Conservation (phyloP, 2,329 filamentous ascomycete species). For the Paracoccidioides lutzii region DNA sequence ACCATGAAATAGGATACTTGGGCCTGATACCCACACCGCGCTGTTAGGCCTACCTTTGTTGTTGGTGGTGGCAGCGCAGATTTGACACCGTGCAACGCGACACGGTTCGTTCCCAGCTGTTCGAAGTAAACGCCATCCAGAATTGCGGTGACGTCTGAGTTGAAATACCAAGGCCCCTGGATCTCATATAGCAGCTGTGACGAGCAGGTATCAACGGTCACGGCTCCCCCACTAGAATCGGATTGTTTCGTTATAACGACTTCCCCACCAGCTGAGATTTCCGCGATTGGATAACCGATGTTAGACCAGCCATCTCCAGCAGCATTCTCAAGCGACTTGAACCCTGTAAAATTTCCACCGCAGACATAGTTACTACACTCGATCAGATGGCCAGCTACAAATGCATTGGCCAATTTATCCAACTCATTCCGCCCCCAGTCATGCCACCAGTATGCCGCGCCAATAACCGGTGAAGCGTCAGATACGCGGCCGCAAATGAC, state of each 20-base stretch:
- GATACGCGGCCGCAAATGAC: constrained; percentile 34
- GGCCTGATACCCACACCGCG: constrained; percentile 35
- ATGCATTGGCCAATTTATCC: constrained; percentile 28
- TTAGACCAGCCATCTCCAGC: constrained; percentile 29
- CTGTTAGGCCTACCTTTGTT: constrained; percentile 39
- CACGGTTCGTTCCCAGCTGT: constrained; percentile 37
- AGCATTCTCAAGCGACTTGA: constrained; percentile 23
- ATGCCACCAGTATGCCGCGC: constrained; percentile 32
- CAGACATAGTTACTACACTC: constrained; percentile 33
- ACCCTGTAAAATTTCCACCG: constrained; percentile 34
- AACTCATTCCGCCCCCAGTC: constrained; percentile 27
- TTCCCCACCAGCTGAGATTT: constrained; percentile 29
- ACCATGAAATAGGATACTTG: constrained; percentile 34
- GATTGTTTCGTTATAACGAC: constrained; percentile 35
- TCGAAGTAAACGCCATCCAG: constrained; percentile 41
- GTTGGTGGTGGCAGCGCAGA: constrained; percentile 35
- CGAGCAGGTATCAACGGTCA: constrained; percentile 39
- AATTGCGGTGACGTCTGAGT: constrained; percentile 44
- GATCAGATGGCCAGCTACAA: constrained; percentile 28
- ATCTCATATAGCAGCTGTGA: constrained; percentile 44
- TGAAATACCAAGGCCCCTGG: constrained; percentile 45
- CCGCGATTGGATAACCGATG: constrained; percentile 36
- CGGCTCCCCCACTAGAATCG: constrained; percentile 26
- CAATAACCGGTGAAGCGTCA: constrained; percentile 34
- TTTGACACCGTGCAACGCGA: constrained; percentile 37